Conservation (phyloP, 768 basidiomycete species). For the Lactifluus piperatus region DNA sequence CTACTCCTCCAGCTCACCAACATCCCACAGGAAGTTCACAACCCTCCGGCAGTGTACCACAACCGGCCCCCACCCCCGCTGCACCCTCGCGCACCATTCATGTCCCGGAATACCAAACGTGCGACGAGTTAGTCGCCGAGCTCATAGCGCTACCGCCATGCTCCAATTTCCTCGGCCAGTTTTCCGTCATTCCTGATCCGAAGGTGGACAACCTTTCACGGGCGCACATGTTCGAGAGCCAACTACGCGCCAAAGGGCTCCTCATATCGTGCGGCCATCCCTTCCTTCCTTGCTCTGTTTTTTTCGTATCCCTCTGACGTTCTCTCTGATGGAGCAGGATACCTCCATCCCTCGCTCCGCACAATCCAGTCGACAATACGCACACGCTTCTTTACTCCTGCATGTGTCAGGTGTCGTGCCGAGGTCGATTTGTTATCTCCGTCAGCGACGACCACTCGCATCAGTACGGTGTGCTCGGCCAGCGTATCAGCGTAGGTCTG, state of each 20-base stretch:
- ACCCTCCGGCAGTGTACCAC: background rate
- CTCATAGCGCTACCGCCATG: background rate
- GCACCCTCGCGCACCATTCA: background rate
- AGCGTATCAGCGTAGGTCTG: background rate
- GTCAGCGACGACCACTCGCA: constrained; percentile 2
- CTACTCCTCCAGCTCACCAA: background rate
- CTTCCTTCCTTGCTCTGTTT: too few species aligned
- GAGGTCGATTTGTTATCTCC: background rate
- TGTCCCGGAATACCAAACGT: constrained; percentile 2
- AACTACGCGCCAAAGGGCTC: background rate
- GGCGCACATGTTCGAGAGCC: background rate
- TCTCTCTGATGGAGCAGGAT: background rate
- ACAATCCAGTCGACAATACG: background rate
- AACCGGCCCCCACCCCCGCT: background rate
- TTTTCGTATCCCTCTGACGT: background rate
- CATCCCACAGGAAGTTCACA: background rate
- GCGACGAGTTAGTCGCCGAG: background rate
- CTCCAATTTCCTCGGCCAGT: constrained; percentile 2
- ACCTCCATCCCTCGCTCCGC: background rate
- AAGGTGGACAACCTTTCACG: background rate
- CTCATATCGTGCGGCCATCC: background rate
- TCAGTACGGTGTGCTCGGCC: background rate
- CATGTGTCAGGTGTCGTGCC: background rate
- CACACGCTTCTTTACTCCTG: background rate
- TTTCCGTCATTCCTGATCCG: constrained; percentile 3